phyloP scores from a whole-genome alignment of 2,329 filamentous ascomycete genomes.

The Penicillium verrucosum region DNA sequence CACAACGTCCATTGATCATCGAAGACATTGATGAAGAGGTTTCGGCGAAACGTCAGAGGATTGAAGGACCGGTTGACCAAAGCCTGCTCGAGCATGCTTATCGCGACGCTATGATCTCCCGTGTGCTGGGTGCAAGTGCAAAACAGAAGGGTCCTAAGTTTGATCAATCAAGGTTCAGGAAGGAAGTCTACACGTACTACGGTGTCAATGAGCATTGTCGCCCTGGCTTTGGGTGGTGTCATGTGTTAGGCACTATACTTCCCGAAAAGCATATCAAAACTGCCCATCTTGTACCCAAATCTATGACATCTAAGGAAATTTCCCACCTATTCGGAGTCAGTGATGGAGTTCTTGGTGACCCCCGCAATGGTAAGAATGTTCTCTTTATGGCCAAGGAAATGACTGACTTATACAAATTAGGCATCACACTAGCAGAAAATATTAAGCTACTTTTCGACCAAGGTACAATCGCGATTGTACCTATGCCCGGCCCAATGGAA shows the following conservation, averaged over 20 bases:
- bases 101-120: too few relatives aligned
- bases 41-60: too few relatives aligned
- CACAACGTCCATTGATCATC: too few relatives aligned
- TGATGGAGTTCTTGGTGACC: neutral
- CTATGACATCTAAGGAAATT: neutral
- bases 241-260: neutral
- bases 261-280: neutral
- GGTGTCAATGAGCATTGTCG: too few relatives aligned
- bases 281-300: neutral
- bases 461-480: neutral
- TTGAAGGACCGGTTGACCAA: too few relatives aligned
- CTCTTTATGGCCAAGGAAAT: neutral
- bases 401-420: neutral
- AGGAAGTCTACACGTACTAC: too few relatives aligned
- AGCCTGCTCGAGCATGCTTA: too few relatives aligned
- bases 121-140: too few relatives aligned
- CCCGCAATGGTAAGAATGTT: neutral
- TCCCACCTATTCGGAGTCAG: neutral
- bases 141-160: too few relatives aligned
- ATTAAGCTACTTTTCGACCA: neutral
- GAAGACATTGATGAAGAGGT: too few relatives aligned
- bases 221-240: neutral
- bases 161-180: too few relatives aligned
- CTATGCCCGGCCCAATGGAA: neutral
- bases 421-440: neutral